Evolutionary conservation across 2,329 filamentous ascomycete species (phyloP).

Genomic region (Pseudogymnoascus sp.): DNA sequence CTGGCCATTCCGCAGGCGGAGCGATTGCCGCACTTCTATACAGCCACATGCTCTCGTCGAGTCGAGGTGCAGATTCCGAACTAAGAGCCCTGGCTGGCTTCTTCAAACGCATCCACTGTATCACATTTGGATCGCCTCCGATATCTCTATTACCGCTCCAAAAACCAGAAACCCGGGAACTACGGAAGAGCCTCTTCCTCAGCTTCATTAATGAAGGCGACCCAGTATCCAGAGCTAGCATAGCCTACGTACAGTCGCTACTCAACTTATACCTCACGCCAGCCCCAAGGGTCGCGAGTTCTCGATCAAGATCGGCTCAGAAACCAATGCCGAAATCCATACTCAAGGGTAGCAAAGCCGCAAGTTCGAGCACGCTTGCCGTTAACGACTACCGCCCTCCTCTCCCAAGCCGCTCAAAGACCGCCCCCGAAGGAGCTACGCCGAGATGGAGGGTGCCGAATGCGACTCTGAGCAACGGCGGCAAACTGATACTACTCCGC

Average conservation of each 20-base stretch:
- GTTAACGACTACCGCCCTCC: slow-evolving; percentile 18
- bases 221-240: slow-evolving; percentile 69
- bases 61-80: slow-evolving; percentile 50
- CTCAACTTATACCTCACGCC: slow-evolving; percentile 62
- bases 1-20: slow-evolving; percentile 79
- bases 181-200: slow-evolving; percentile 64
- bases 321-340: slow-evolving; percentile 9
- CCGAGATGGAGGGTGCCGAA: slow-evolving; percentile 58
- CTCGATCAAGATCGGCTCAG: background rate
- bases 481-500: slow-evolving; percentile 58
- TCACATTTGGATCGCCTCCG: slow-evolving; percentile 79
- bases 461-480: slow-evolving; percentile 60
- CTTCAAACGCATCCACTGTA: slow-evolving; percentile 74
- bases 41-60: slow-evolving; percentile 65
- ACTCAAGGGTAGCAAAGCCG: slow-evolving; percentile 14
- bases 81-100: slow-evolving; percentile 59
- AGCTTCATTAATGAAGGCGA: slow-evolving; percentile 83
- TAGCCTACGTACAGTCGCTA: slow-evolving; percentile 63
- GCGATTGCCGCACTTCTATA: slow-evolving; percentile 75
- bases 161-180: slow-evolving; percentile 42
- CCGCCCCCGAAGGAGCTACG: slow-evolving; percentile 21
- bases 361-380: slow-evolving; percentile 16
- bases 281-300: slow-evolving; percentile 32
- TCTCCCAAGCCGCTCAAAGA: slow-evolving; percentile 16
- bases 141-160: slow-evolving; percentile 61